Conservation (phyloP, 371 early-diverging fungal genomes). For the Apophysomyces trapeziformis region DNA sequence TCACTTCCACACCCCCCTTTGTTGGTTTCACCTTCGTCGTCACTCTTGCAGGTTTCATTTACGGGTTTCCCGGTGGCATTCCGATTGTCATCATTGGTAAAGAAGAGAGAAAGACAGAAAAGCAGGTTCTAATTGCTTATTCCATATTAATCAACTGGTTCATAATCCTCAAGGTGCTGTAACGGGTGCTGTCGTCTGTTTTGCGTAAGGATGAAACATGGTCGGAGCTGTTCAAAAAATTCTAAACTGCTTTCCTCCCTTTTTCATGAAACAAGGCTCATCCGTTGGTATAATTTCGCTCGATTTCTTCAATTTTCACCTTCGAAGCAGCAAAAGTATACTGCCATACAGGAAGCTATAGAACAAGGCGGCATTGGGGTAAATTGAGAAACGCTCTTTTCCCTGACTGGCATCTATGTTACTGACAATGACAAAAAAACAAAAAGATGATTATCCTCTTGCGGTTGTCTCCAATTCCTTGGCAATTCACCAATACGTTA, state of each 20-base stretch:
- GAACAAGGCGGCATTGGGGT: conserved; percentile 43
- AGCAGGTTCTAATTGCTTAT: too few species aligned
- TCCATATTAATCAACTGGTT: too few species aligned
- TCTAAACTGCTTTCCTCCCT: background rate
- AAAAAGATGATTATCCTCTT: conserved; percentile 38
- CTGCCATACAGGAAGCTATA: conserved; percentile 43
- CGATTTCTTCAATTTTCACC: conserved; percentile 36
- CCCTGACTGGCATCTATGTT: background rate
- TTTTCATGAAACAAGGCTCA: conserved; percentile 19
- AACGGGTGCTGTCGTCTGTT: conserved; percentile 29
- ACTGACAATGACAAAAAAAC: background rate
- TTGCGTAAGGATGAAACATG: conserved; percentile 12
- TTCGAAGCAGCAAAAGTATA: conserved; percentile 40
- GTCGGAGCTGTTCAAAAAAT: background rate
- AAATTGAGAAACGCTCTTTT: conserved; percentile 10
- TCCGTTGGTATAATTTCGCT: conserved; percentile 38
- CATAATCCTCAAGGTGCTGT: conserved; percentile 15
- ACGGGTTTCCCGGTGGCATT: conserved; percentile 40
- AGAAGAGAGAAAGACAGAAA: too few species aligned
- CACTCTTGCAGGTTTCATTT: conserved; percentile 45
- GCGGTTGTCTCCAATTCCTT: conserved; percentile 46
- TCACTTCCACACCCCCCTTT: conserved; percentile 48
- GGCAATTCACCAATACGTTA: conserved; percentile 36
- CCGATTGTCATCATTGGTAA: conserved; percentile 34
- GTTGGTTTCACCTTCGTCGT: conserved; percentile 42